phyloP scores from a whole-genome alignment of 1,284 basidiomycete species.

The Melampsora allii-populina region DNA sequence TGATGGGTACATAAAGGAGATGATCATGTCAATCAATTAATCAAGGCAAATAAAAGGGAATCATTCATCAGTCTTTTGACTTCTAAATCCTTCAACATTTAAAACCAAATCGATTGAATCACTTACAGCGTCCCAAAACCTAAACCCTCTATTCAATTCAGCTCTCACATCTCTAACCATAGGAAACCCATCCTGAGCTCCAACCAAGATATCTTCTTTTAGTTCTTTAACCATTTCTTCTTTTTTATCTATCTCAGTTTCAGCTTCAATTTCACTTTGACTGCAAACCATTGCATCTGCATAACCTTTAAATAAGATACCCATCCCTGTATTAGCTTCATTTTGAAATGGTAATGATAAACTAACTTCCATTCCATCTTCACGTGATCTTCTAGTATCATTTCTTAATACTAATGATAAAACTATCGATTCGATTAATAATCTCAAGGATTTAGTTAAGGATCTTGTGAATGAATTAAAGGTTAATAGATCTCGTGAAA shows the following conservation, averaged over 20 bases:
- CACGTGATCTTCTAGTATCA: constrained; percentile 77
- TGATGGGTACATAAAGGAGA: background rate
- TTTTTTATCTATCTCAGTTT: constrained; percentile 78
- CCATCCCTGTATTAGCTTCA: constrained; percentile 97
- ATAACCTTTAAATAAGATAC: constrained; percentile 83
- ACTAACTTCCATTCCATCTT: constrained; percentile 85
- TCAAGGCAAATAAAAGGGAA: too few species aligned
- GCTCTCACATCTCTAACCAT: constrained; percentile 79
- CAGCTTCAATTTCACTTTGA: constrained; percentile 57
- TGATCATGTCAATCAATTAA: background rate
- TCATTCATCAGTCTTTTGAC: background rate
- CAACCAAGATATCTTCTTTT: constrained; percentile 48
- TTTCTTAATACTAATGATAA: constrained; percentile 86
- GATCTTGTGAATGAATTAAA: constrained; percentile 97
- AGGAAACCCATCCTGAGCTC: constrained; percentile 89
- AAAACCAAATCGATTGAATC: constrained; percentile 39
- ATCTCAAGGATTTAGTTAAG: constrained; percentile 81
- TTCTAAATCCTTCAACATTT: constrained; percentile 29
- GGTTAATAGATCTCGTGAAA: constrained; percentile 91
- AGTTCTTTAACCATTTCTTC: constrained; percentile 67
- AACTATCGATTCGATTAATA: constrained; percentile 83
- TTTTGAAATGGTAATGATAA: constrained; percentile 74
- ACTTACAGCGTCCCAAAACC: constrained; percentile 96
- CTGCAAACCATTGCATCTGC: constrained; percentile 50
- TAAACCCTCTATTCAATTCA: constrained; percentile 91